Evolutionary conservation across 768 basidiomycete genomes (phyloP).

Genomic region (Leccinum rimulosum): DNA sequence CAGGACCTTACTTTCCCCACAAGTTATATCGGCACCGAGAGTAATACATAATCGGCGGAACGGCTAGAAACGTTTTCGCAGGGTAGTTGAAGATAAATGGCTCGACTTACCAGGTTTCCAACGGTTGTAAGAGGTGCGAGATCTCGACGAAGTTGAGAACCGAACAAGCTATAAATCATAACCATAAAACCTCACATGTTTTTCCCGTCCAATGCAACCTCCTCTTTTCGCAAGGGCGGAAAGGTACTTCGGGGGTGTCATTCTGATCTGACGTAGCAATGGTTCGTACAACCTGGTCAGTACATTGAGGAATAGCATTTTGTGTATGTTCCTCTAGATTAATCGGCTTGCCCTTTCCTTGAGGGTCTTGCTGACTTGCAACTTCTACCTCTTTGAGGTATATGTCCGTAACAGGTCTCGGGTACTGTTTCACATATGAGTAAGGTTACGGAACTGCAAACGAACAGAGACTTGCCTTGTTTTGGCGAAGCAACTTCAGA

Average conservation of each 20-base stretch:
- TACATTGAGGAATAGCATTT: neutral
- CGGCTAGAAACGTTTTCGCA: slow-evolving; percentile 48
- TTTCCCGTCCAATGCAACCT: slow-evolving; percentile 83
- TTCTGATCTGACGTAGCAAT: slow-evolving; percentile 36
- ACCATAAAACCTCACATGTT: slow-evolving; percentile 56
- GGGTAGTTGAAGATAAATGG: neutral
- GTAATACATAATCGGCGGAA: slow-evolving; percentile 87
- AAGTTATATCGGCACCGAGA: slow-evolving; percentile 92
- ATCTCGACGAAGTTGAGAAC: slow-evolving; percentile 39
- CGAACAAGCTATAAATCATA: slow-evolving; percentile 11
- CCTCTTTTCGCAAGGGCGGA: slow-evolving; percentile 80
- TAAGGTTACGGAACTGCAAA: neutral
- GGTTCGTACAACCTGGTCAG: slow-evolving; percentile 32
- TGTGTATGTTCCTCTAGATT: slow-evolving; percentile 16
- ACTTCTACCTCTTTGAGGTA: slow-evolving; percentile 56
- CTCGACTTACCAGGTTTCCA: slow-evolving; percentile 72
- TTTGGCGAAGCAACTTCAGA: slow-evolving; percentile 60
- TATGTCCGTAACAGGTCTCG: slow-evolving; percentile 56
- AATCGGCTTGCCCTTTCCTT: neutral
- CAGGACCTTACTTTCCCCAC: slow-evolving; percentile 73
- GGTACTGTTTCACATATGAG: slow-evolving; percentile 46
- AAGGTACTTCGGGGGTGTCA: slow-evolving; percentile 68
- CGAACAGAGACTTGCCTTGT: slow-evolving; percentile 49
- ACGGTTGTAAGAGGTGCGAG: slow-evolving; percentile 89
- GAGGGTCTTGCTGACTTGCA: slow-evolving; percentile 19